Conservation (phyloP, 2,329 filamentous ascomycete genomes). For the Parastagonospora avenae region DNA sequence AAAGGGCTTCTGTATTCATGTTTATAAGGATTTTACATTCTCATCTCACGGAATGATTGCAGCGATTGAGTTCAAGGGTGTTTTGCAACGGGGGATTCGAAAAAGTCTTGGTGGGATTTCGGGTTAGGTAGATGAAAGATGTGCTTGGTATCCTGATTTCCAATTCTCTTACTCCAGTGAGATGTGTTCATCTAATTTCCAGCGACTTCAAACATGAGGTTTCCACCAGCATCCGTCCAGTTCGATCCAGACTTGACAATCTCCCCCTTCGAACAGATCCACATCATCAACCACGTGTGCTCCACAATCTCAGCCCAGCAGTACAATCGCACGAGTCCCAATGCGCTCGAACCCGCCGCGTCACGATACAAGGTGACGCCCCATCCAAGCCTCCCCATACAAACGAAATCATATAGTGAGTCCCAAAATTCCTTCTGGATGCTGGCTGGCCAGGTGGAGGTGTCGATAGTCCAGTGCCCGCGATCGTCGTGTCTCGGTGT, state of each 20-base stretch:
- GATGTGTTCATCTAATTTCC: too few species aligned
- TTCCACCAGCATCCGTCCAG: constrained; percentile 71
- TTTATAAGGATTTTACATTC: constrained; percentile 15
- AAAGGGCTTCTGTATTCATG: constrained; percentile 15
- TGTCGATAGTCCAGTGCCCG: constrained; percentile 76
- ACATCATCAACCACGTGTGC: constrained; percentile 77
- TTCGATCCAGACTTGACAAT: constrained; percentile 62
- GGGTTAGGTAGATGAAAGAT: too few species aligned
- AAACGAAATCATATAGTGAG: constrained; percentile 65
- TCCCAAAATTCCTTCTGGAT: constrained; percentile 64
- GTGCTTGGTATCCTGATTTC: too few species aligned
- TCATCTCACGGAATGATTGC: constrained; percentile 7
- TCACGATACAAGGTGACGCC: constrained; percentile 62
- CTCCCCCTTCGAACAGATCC: constrained; percentile 69
- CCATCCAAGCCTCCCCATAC: constrained; percentile 67
- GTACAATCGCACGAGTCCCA: constrained; percentile 66
- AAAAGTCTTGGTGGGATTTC: not conserved
- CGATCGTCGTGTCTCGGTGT: constrained; percentile 67
- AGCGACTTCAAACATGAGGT: constrained; percentile 59
- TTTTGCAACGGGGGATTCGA: not conserved
- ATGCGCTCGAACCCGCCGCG: constrained; percentile 7
- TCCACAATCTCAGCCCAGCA: constrained; percentile 77
- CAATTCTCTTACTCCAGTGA: too few species aligned
- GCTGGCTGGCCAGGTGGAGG: constrained; percentile 57
- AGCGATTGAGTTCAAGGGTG: constrained; percentile 4